Evolutionary conservation across 2,329 filamentous ascomycete species (phyloP).

Genomic region (Botrytis aclada): DNA sequence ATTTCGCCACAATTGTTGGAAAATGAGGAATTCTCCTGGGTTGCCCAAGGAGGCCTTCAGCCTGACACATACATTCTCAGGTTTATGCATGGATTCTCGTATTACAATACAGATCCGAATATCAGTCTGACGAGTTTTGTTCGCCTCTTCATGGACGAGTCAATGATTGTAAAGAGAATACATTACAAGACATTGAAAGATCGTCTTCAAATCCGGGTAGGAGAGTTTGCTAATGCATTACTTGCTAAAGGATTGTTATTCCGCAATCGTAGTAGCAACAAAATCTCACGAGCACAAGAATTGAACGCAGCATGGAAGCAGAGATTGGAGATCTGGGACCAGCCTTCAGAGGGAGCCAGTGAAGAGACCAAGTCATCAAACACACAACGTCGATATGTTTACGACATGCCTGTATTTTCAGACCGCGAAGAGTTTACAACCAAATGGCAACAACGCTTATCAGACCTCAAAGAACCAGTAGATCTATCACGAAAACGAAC

Average conservation of each 20-base stretch:
- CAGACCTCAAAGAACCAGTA: not conserved
- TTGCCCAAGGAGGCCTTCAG: not conserved
- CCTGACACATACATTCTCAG: not conserved
- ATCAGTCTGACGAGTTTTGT: not conserved
- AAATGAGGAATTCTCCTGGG: not conserved
- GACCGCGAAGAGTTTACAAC: not conserved
- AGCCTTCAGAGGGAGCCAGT: not conserved
- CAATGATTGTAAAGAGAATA: not conserved
- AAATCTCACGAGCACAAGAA: not conserved
- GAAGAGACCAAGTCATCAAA: too few species aligned
- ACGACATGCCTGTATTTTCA: not conserved
- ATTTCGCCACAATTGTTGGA: not conserved
- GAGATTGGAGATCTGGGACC: not conserved
- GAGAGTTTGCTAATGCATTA: not conserved
- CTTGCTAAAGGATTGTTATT: not conserved
- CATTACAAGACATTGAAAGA: not conserved
- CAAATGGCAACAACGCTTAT: not conserved
- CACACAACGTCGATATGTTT: not conserved
- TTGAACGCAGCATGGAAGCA: not conserved
- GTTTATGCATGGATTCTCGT: not conserved
- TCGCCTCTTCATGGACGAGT: not conserved
- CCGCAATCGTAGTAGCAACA: not conserved
- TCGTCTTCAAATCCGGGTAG: not conserved
- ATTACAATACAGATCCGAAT: not conserved
- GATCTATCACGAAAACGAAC: not conserved